phyloP scores from a whole-genome alignment of 202 grass and related monocot genomes.

The Dendrocalamus latiflorus region DNA sequence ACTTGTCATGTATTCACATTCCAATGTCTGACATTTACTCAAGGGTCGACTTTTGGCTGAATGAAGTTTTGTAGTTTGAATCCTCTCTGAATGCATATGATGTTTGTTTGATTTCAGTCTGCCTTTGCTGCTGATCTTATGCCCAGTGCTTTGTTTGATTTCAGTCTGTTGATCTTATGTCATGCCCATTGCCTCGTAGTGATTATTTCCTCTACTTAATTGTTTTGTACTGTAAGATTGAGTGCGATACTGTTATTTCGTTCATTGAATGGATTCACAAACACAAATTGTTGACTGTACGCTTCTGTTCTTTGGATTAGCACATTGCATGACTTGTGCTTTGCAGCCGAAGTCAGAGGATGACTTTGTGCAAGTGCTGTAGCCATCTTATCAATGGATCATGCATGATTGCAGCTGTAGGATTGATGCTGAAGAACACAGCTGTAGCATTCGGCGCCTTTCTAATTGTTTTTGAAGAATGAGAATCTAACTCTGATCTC shows the following conservation, averaged over 20 bases:
- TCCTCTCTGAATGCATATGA: neutral
- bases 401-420: too few species aligned
- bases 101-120: neutral
- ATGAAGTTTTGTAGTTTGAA: conserved; percentile 24
- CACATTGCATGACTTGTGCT: neutral
- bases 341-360: neutral
- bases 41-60: neutral
- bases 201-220: neutral
- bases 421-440: too few species aligned
- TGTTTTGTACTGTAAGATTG: too few species aligned
- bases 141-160: neutral
- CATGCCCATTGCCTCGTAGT: neutral
- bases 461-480: too few species aligned
- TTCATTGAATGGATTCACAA: too few species aligned
- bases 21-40: conserved; percentile 5
- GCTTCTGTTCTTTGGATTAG: neutral
- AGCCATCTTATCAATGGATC: too few species aligned
- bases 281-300: too few species aligned
- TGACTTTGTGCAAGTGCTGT: neutral
- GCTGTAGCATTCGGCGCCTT: too few species aligned
- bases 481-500: too few species aligned
- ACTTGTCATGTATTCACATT: conserved; percentile 30
- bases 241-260: too few species aligned
- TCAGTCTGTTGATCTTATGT: too few species aligned
- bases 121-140: neutral